These are phyloP conservation scores for Cryptococcus sp. DNA, from an alignment of 1,284 basidiomycete species.

Conservation along the genomic window DNA sequence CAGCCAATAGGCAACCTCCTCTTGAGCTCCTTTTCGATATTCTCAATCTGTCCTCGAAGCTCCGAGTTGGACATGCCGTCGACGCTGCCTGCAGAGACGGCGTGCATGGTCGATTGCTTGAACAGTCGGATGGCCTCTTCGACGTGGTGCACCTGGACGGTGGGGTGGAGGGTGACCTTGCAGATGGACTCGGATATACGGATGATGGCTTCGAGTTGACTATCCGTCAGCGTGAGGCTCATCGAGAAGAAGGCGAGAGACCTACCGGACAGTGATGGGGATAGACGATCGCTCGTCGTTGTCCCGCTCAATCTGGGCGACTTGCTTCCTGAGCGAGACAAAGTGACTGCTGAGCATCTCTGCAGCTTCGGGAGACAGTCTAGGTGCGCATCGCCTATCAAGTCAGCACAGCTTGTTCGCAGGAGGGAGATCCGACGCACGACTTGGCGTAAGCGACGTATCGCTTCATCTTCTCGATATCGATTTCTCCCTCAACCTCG, in stretches of 20 bases:
- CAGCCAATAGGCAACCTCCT: constrained; percentile 89
- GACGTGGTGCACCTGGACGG: constrained; percentile 88
- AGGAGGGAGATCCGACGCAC: constrained; percentile 49
- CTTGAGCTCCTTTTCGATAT: constrained; percentile 86
- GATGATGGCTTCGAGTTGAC: constrained; percentile 97
- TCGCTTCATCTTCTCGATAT: constrained; percentile 96
- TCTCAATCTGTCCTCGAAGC: constrained; percentile 87
- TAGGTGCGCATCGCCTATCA: constrained; percentile 85
- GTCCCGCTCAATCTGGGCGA: constrained; percentile 92
- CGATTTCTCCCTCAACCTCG: constrained; percentile 81
- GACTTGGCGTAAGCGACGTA: constrained; percentile 95
- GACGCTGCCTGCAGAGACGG: constrained; percentile 78
- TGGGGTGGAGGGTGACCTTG: constrained; percentile 82
- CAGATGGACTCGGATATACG: constrained; percentile 96
- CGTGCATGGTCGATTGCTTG: constrained; percentile 99
- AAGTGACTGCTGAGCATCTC: constrained; percentile 98
- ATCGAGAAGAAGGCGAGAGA: no score
- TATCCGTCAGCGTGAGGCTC: no score
- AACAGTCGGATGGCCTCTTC: constrained; percentile 97
- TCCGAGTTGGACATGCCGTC: constrained; percentile 91
- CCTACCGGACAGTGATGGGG: constrained; percentile 77
- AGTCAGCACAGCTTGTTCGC: not conserved
- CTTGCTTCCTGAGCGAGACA: constrained; percentile 86
- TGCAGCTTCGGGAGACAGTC: constrained; percentile 84
- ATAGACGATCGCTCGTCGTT: constrained; percentile 97